phyloP scores from a whole-genome alignment of 2,329 filamentous ascomycete species.

The Fusarium aywerte region DNA sequence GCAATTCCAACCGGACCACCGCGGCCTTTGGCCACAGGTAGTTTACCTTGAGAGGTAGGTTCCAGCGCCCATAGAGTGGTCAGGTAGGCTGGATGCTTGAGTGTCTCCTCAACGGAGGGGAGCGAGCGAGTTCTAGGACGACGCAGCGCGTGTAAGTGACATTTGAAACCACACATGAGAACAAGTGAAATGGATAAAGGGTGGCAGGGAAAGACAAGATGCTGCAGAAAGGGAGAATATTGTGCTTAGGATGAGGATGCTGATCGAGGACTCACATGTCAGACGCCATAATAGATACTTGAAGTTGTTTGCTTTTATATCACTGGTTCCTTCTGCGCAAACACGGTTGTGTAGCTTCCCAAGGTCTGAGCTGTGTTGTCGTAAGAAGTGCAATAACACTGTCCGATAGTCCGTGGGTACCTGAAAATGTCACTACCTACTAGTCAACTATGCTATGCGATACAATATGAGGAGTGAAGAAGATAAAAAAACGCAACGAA shows the following conservation, averaged over 20 bases:
- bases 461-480: neutral
- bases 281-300: slow-evolving; percentile 23
- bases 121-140: slow-evolving; percentile 36
- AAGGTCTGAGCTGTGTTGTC: slow-evolving; percentile 5
- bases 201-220: neutral
- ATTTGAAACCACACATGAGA: slow-evolving; percentile 7
- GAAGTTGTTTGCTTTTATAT: slow-evolving; percentile 29
- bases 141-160: slow-evolving; percentile 23
- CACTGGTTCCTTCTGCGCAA: slow-evolving; percentile 10
- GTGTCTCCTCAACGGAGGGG: slow-evolving; percentile 66
- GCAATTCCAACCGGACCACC: slow-evolving; percentile 80
- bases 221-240: neutral
- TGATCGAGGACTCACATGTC: slow-evolving; percentile 24
- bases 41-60: slow-evolving; percentile 69
- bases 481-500: neutral
- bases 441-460: neutral
- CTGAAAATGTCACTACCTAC: neutral
- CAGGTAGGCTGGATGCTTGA: slow-evolving; percentile 72
- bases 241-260: neutral
- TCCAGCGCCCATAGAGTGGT: slow-evolving; percentile 76
- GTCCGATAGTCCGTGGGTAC: neutral
- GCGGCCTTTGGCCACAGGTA: slow-evolving; percentile 73
- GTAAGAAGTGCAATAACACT: slow-evolving; percentile 1
- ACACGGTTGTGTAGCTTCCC: slow-evolving; percentile 12
- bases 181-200: neutral